phyloP scores from a whole-genome alignment of 192 early-diverging fungal genomes.

The Entomortierella chlamydospora region DNA sequence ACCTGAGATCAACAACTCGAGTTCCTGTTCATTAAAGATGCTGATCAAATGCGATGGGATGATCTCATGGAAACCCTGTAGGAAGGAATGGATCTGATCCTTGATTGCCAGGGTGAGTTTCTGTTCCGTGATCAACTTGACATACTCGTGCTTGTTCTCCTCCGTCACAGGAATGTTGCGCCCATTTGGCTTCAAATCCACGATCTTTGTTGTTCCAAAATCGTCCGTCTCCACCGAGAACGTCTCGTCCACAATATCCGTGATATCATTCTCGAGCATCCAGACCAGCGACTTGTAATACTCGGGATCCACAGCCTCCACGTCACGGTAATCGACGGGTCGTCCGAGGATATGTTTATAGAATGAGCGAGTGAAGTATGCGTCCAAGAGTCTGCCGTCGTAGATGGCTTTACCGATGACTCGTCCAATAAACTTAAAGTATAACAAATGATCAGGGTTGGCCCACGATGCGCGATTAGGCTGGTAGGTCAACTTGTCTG shows the following conservation, averaged over 20 bases:
- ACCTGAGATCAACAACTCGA: constrained; percentile 97
- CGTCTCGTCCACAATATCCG: constrained; percentile 92
- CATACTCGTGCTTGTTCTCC: constrained; percentile 97
- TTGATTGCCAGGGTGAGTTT: constrained; percentile 90
- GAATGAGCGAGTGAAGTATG: constrained; percentile 98
- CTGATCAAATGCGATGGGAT: constrained; percentile 91
- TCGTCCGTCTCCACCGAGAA: constrained; percentile 94
- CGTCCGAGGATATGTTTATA: constrained; percentile 96
- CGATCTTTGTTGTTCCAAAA: constrained; percentile 84
- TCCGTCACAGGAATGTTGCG: constrained; percentile 91
- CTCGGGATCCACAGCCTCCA: constrained; percentile 96
- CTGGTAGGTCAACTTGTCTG: constrained; percentile 96
- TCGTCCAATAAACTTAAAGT: constrained; percentile 98
- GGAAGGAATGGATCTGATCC: constrained; percentile 93
- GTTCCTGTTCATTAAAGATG: constrained; percentile 98
- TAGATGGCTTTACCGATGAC: constrained; percentile 99
- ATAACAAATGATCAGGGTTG: constrained; percentile 93
- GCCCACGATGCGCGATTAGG: constrained; percentile 92
- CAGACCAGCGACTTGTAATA: constrained; percentile 97
- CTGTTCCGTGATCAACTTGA: constrained; percentile 91
- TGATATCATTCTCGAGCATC: constrained; percentile 97
- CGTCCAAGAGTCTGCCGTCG: constrained; percentile 92
- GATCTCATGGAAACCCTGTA: constrained; percentile 94
- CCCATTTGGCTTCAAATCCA: constrained; percentile 91
- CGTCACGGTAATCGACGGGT: constrained; percentile 93